Conservation (phyloP, 805 yeast genomes). For the Zygotorulaspora danielsina region DNA sequence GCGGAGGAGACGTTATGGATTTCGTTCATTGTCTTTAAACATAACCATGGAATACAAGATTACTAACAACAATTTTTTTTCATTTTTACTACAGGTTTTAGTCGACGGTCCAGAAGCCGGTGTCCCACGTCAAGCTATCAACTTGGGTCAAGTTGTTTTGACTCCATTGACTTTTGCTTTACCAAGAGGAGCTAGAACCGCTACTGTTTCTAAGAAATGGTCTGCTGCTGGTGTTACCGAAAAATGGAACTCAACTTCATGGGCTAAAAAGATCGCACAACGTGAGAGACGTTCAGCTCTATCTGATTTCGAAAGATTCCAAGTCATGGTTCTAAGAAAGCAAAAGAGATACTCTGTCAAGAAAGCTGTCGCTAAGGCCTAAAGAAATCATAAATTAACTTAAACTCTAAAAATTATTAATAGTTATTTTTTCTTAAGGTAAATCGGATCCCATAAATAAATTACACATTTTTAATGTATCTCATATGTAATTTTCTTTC, state of each 20-base stretch:
- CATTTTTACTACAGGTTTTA: slow-evolving; percentile 59
- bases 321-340: slow-evolving; percentile 94
- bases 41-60: neutral
- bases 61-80: slow-evolving; percentile 11
- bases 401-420: neutral
- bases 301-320: slow-evolving; percentile 99
- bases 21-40: too few species aligned
- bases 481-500: slow-evolving; percentile 16
- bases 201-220: slow-evolving; percentile 87
- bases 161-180: slow-evolving; percentile 87
- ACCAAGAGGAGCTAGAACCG: slow-evolving; percentile 93
- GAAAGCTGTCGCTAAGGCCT: slow-evolving; percentile 96
- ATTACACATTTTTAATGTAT: slow-evolving; percentile 8
- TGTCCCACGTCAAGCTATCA: slow-evolving; percentile 87
- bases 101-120: slow-evolving; percentile 91
- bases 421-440: slow-evolving; percentile 1
- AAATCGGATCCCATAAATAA: slow-evolving; percentile 1
- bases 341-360: slow-evolving; percentile 93
- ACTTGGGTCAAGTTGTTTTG: slow-evolving; percentile 82
- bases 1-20: too few species aligned
- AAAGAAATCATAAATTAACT: slow-evolving; percentile 31
- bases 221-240: slow-evolving; percentile 79
- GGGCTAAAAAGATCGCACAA: slow-evolving; percentile 98
- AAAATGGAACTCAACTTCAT: slow-evolving; percentile 89
- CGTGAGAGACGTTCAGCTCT: slow-evolving; percentile 89